Percentiles rank a stretch among this genome's conserved stretches.
phyloP scores from a whole-genome alignment of 768 basidiomycete species.

The Tricholoma sp. region DNA sequence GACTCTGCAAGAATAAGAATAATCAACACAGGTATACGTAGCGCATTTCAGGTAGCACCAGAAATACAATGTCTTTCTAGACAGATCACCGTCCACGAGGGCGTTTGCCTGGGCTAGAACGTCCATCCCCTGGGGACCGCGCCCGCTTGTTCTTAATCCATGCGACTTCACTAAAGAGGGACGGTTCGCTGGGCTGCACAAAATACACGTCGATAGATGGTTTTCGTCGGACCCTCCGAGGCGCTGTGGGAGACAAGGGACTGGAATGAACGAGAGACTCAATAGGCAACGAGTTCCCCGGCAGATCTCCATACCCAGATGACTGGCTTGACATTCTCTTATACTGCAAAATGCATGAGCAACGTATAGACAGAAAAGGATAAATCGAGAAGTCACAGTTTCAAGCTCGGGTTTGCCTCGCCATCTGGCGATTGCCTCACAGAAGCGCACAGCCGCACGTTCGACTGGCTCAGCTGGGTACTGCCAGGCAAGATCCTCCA shows the following conservation, averaged over 20 bases:
- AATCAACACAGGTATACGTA: not conserved
- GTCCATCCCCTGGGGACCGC: conserved; percentile 17
- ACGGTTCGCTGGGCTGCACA: conserved; percentile 17
- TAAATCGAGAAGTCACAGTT: conserved; percentile 41
- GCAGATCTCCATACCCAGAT: conserved; percentile 20
- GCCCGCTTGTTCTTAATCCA: conserved; percentile 21
- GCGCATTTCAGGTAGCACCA: not conserved
- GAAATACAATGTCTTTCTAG: not conserved
- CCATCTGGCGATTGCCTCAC: conserved; percentile 79
- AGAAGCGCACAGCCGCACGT: conserved; percentile 70
- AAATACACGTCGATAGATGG: conserved; percentile 48
- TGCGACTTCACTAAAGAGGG: conserved; percentile 11
- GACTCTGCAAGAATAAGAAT: not conserved
- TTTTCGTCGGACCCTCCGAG: conserved; percentile 18
- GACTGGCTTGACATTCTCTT: conserved; percentile 46
- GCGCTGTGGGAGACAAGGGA: conserved; percentile 17
- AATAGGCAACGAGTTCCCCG: conserved; percentile 46
- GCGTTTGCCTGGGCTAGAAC: conserved; percentile 18
- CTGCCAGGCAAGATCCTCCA: conserved; percentile 74
- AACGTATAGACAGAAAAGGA: conserved; percentile 16
- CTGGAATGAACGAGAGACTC: conserved; percentile 69
- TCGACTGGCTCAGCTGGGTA: conserved; percentile 82
- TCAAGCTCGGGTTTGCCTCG: conserved; percentile 82
- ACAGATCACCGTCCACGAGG: not conserved
- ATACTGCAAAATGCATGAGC: conserved; percentile 30